Evolutionary conservation across 2,329 filamentous ascomycete species (phyloP).

Genomic region (Trichoderma semiorbis): DNA sequence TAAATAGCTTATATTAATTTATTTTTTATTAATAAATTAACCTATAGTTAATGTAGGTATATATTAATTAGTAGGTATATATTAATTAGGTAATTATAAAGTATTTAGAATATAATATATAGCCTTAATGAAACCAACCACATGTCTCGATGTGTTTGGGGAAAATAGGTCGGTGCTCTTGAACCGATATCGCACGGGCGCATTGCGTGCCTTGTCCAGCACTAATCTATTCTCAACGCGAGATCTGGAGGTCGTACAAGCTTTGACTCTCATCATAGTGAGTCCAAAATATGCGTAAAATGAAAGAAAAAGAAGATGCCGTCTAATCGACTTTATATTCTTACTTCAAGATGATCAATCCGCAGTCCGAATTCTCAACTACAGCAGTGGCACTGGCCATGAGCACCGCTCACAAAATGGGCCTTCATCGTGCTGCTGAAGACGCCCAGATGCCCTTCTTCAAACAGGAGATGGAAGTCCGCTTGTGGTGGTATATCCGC

Average conservation of each 20-base stretch:
- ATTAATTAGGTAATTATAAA: too few species aligned
- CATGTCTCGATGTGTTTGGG: slow-evolving; percentile 24
- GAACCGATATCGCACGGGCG: slow-evolving; percentile 53
- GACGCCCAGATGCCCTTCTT: slow-evolving; percentile 56
- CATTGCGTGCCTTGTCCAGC: slow-evolving; percentile 46
- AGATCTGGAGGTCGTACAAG: slow-evolving; percentile 39
- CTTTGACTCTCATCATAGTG: slow-evolving; percentile 56
- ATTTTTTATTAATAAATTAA: too few species aligned
- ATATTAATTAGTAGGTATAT: too few species aligned
- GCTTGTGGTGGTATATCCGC: slow-evolving; percentile 64
- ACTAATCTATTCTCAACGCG: neutral
- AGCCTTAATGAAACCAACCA: slow-evolving; percentile 59
- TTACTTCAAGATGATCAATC: slow-evolving; percentile 16
- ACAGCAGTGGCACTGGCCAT: slow-evolving; percentile 59
- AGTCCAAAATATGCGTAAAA: neutral
- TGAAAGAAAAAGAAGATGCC: neutral
- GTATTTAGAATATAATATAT: too few species aligned
- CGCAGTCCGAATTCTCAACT: slow-evolving; percentile 48
- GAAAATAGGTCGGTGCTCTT: slow-evolving; percentile 43
- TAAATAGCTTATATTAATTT: too few species aligned
- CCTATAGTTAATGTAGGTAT: too few species aligned
- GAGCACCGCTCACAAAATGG: slow-evolving; percentile 64
- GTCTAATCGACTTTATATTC: neutral
- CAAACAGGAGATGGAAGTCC: slow-evolving; percentile 62
- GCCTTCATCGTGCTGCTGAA: slow-evolving; percentile 60